Evolutionary conservation across 2,329 filamentous ascomycete genomes (phyloP), one percentile per base, ranked within the genome.

Genomic region (Aspergillus puulaauensis): DNA sequence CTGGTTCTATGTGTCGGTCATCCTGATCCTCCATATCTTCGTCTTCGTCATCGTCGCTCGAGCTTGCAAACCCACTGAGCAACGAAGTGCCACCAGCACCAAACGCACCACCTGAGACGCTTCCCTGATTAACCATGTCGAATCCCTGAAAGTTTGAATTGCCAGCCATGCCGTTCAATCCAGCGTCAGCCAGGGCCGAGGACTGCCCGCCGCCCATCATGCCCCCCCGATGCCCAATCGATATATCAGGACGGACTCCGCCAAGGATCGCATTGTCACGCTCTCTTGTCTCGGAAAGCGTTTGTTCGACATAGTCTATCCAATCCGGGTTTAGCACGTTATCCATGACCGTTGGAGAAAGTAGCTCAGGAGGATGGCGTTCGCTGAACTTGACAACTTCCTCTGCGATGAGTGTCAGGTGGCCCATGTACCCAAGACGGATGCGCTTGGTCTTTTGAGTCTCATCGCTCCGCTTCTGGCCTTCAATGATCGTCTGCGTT

Each of bases 311-410:
- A 68, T 98, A 99, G 66, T 90, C 88, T 67, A 95, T 90, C 95
- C 95, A 99, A 59, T 92, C 88, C 53, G 88, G 87, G 69, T 91
- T 89, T 81, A 95, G 90, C 49, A 98, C 91, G 66, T 89, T 91
- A 66, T 96, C 90, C 64, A 96, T 82, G 3, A 99, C 91, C 12
- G 84, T 82, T 60, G 91, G 88, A 0, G 92, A 95, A 9, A 98
- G 82, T 19, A 93, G 80, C 75, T 98, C 93, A 1, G 92, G 90
- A 3, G 93, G 90, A 73, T 97, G 91, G 54, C 95, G 87, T 75
- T 97, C 95, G 37, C 92, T 96, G 71, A 99, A 98, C 76, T 98
- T 99, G 71, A 98, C 92, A 17, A 99, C 95, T 75, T 99, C 95
- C 75, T 99, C 95, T 31, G 95, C 93, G 59, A 99, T 97, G 27